Percentiles rank a stretch among this genome's conserved stretches.
Evolutionary conservation across 805 yeast species (phyloP).

Genomic region (Candida silvatica): DNA sequence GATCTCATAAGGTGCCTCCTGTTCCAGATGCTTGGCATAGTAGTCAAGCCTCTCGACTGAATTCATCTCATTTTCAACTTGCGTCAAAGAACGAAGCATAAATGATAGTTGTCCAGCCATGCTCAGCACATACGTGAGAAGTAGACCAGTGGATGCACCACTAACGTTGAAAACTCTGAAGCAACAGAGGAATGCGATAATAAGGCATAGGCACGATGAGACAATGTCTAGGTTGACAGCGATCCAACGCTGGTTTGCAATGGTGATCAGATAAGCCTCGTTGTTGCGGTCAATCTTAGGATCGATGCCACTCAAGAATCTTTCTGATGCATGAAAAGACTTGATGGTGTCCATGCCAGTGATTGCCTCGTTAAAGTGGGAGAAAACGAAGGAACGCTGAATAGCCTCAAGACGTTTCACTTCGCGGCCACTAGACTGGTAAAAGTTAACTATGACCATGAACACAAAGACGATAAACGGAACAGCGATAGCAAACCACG

Average conservation of each 20-base stretch:
- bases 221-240: conserved; percentile 43
- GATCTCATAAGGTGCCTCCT: conserved; percentile 57
- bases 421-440: conserved; percentile 68
- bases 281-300: conserved; percentile 50
- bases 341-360: conserved; percentile 59
- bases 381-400: conserved; percentile 61
- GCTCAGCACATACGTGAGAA: conserved; percentile 50
- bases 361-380: conserved; percentile 61
- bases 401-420: conserved; percentile 68
- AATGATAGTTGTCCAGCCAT: conserved; percentile 48
- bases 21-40: conserved; percentile 53
- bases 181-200: conserved; percentile 49
- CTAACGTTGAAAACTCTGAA: conserved; percentile 48
- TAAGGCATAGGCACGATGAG: conserved; percentile 34
- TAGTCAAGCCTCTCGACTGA: conserved; percentile 67
- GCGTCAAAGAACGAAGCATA: conserved; percentile 50
- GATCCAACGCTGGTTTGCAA: conserved; percentile 59
- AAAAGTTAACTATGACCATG: conserved; percentile 41
- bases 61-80: conserved; percentile 73
- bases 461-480: conserved; percentile 43
- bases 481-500: conserved; percentile 66
- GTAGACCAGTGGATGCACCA: conserved; percentile 54
- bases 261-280: conserved; percentile 51
- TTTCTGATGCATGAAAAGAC: conserved; percentile 35
- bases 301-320: conserved; percentile 41